These are phyloP conservation scores for Dactylonectria macrodidyma DNA, from an alignment of 2,329 filamentous ascomycete species.

Conservation along the genomic window DNA sequence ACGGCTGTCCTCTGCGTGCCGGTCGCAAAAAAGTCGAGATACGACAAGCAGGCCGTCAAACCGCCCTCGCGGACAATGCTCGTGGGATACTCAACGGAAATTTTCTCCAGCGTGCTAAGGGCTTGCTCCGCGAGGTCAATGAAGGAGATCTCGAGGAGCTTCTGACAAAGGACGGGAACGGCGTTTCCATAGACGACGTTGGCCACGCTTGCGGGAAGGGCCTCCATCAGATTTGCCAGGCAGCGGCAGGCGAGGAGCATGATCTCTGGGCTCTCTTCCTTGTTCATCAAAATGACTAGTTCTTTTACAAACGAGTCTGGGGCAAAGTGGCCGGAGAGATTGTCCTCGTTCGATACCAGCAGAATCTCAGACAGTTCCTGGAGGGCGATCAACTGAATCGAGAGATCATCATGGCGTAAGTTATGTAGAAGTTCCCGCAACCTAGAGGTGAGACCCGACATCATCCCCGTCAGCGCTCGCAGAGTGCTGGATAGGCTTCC, in stretches of 20 bases:
- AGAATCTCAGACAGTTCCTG: constrained; percentile 95
- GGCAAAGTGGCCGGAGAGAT: constrained; percentile 93
- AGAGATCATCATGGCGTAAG: constrained; percentile 88
- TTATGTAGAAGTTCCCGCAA: constrained; percentile 84
- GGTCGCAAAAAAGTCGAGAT: constrained; percentile 97
- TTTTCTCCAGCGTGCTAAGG: constrained; percentile 96
- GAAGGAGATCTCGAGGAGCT: constrained; percentile 94
- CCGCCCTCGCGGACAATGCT: constrained; percentile 97
- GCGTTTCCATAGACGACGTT: constrained; percentile 98
- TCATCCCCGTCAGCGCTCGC: constrained; percentile 90
- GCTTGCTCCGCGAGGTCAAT: constrained; percentile 98
- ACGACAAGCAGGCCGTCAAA: constrained; percentile 94
- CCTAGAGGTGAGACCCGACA: constrained; percentile 85
- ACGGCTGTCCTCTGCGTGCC: constrained; percentile 97
- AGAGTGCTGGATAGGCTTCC: constrained; percentile 83
- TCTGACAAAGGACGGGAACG: constrained; percentile 94
- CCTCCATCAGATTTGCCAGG: constrained; percentile 98
- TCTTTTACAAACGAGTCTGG: constrained; percentile 97
- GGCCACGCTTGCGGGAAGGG: constrained; percentile 89
- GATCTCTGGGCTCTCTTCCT: constrained; percentile 95
- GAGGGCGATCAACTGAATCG: constrained; percentile 90
- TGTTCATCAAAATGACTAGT: constrained; percentile 91
- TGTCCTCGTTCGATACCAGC: constrained; percentile 96
- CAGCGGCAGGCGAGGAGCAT: constrained; percentile 98
- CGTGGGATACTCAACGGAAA: constrained; percentile 94